Base-by-base conservation (phyloP, 352 stramenopile genomes). In the Globisporangium cystogenes region DNA sequence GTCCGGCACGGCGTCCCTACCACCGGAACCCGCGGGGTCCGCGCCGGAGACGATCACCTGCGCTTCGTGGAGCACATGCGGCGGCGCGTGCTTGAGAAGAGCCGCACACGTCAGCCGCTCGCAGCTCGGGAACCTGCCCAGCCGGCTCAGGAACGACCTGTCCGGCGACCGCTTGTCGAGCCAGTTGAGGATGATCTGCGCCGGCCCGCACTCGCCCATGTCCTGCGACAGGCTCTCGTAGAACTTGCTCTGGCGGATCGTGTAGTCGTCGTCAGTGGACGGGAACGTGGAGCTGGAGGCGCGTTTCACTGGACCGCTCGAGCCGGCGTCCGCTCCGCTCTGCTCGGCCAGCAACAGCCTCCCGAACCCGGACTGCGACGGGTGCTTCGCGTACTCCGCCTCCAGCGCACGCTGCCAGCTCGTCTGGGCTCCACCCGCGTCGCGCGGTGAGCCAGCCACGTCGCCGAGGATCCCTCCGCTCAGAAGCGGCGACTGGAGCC, bases 401-500 rank as follows among this genome's bases (percentile, higher is more conserved):
- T 59, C 48, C 1, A 64, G 50, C 16, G 57, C 51, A 10, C 24
- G 39, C 24, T 54, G 45, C 57, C 57, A 64, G 12, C 53, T 48
- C 39, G 45, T 21, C 20, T 42, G 36, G 20, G 18, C 35, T n/a
- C 5, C 16, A 10, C 2, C 36, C 8, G 18, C 41, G 5, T 59
- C 57, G 21, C 43, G 27, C 8, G 48, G 23, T 23, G n/a, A 56
- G 31, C 24, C 41, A 47, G 52, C 23, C 20, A 16, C 35, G 16
- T 51, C 53, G 7, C 29, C 35, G 18, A 65, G 67, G 7, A 89
- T 67, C 0, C 85, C 85, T 15, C 85, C 85, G 62, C 81, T 93
- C 8, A 95, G 56, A 16, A 95, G 59, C 20, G 76, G 78, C 11
- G 82, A 93, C 53, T 95, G 82, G 21, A 95, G 55, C 85, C 85